Evolutionary conservation across 1,139 yeast genomes (phyloP).

Genomic region (Geotrichum aggregatum): DNA sequence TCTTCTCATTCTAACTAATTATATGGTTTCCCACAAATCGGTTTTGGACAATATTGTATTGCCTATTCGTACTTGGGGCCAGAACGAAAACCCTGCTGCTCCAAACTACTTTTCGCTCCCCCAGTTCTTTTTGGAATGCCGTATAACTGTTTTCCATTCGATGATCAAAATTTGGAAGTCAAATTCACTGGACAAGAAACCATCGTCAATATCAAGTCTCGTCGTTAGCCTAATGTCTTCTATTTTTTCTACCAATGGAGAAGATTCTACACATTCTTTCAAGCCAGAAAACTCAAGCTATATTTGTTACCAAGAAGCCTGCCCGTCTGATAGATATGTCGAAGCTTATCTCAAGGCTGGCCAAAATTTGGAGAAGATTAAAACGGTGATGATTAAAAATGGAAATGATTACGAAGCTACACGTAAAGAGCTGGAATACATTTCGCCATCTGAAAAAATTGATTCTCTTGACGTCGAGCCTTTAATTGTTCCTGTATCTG

Average conservation of each 20-base stretch:
- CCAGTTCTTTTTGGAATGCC: slow-evolving; percentile 37
- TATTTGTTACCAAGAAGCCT: slow-evolving; percentile 44
- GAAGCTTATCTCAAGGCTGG: slow-evolving; percentile 49
- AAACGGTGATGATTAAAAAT: slow-evolving; percentile 1
- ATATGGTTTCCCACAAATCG: slow-evolving; percentile 27
- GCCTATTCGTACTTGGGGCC: slow-evolving; percentile 29
- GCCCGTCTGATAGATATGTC: slow-evolving; percentile 51
- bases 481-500: slow-evolving; percentile 30
- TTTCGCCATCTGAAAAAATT: neutral
- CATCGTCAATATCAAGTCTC: slow-evolving; percentile 26
- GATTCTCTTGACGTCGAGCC: slow-evolving; percentile 1
- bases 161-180: slow-evolving; percentile 33
- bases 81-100: slow-evolving; percentile 25
- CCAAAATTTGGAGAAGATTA: slow-evolving; percentile 40
- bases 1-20: slow-evolving; percentile 26
- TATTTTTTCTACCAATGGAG: slow-evolving; percentile 27
- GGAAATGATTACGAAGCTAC: slow-evolving; percentile 8
- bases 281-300: slow-evolving; percentile 23
- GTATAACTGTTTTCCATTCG: slow-evolving; percentile 29
- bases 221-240: slow-evolving; percentile 28
- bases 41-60: slow-evolving; percentile 27
- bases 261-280: slow-evolving; percentile 21
- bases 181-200: slow-evolving; percentile 26
- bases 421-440: neutral
- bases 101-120: slow-evolving; percentile 34